Evolutionary conservation across 176 grass and related monocot genomes (phyloP).

Genomic region (Carex pumila): DNA sequence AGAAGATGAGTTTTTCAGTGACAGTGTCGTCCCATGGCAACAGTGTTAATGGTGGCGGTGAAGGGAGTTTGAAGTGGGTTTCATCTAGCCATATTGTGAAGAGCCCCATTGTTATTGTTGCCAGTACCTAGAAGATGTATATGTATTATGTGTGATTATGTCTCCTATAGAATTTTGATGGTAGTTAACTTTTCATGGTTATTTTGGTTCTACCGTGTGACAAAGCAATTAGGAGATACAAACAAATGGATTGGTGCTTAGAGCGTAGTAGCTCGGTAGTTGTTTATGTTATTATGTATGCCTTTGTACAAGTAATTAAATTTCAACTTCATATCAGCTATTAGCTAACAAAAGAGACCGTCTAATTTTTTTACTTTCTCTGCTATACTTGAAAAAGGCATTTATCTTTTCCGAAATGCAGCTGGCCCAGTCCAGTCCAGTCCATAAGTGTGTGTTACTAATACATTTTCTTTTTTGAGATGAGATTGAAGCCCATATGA

Average conservation of each 20-base stretch:
- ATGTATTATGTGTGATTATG: not conserved
- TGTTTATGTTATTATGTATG: not conserved
- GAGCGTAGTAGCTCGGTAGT: not conserved
- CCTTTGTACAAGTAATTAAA: not conserved
- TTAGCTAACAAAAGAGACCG: not conserved
- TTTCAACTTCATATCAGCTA: not conserved
- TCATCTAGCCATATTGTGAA: constrained; percentile 55
- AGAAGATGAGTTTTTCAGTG: constrained; percentile 73
- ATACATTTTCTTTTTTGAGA: not conserved
- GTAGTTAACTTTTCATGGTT: not conserved
- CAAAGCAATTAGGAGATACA: not conserved
- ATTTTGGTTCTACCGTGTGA: constrained; percentile 12
- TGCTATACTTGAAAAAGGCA: not conserved
- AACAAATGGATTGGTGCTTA: too few relatives aligned
- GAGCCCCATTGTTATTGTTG: constrained; percentile 49
- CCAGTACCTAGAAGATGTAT: not conserved
- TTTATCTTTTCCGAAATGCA: not conserved
- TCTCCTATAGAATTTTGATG: constrained; percentile 17
- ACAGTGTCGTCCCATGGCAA: constrained; percentile 34
- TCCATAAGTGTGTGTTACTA: not conserved
- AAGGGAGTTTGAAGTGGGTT: constrained; percentile 78
- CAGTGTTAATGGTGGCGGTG: constrained; percentile 23
- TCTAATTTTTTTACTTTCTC: not conserved
- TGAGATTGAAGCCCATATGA: not conserved
- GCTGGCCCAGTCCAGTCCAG: not conserved